Base-by-base conservation (phyloP, 352 stramenopile genomes). In the Pythium dissimile region DNA sequence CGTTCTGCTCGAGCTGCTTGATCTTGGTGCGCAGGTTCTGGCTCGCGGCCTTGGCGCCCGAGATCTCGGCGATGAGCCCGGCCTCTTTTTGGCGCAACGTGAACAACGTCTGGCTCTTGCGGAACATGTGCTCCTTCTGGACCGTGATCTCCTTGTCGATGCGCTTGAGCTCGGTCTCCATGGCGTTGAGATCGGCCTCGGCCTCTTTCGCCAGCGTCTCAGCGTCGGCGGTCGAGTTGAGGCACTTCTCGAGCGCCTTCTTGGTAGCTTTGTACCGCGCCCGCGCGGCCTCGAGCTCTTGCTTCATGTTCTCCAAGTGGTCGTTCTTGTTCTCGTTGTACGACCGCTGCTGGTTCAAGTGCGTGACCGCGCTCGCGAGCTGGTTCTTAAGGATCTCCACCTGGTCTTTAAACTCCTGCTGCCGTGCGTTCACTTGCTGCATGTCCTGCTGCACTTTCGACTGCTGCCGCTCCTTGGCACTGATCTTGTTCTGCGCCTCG, bases 71-170 rank as follows among this genome's bases (percentile, higher is more conserved):
- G 45, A 97, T 92, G 11, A 98, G 65, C 18, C 88, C 73, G 1
- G 84, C 79, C 66, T 98, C 95, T 48, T 87, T 75, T 57, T 97
- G 86, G 8, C 88, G 79, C 31, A 97, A 67, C 5, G 67, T 77
- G 55, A 96, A 95, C 8, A 98, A 73, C 44, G 82, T 71, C 66
- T 98, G 89, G 41, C 77, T 95, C 55, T 93, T 83, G 46, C 88
- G 88, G 64, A 98, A 98, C 73, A 97, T 93, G 59, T 81, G 80
- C 38, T 98, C 88, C 65, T 98, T 98, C 38, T 98, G 78, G 30
- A 71, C 54, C n/a, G 71, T 42, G 23, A 94, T 80, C 13, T 92
- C 80, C 59, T 93, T 93, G 21, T 94, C 80, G 9, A 92, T 62
- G 18, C 61, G 77, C 58, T 77, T 75, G 15, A 84, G 47, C 44